Evolutionary conservation across 805 yeast genomes (phyloP).

Genomic region (Tetrapisispora arboricola): DNA sequence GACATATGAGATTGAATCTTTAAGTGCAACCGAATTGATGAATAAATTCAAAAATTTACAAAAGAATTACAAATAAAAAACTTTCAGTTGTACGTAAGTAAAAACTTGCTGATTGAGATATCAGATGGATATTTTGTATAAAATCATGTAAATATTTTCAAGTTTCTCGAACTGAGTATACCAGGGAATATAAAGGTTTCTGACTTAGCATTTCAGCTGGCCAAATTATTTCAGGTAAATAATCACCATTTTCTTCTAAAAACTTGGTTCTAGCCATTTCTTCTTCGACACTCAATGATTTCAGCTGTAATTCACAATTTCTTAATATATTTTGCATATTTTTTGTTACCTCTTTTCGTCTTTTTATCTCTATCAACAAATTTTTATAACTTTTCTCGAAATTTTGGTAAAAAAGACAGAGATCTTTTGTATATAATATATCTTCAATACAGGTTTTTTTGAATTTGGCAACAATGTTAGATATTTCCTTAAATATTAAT

Average conservation of each 20-base stretch:
- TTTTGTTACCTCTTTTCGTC: conserved; percentile 37
- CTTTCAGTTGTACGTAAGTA: not conserved
- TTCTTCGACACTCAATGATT: conserved; percentile 36
- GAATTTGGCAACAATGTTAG: conserved; percentile 28
- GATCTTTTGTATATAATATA: conserved; percentile 23
- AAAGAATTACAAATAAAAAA: conserved; percentile 25
- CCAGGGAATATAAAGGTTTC: conserved; percentile 20
- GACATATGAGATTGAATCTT: conserved; percentile 1
- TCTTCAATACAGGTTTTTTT: conserved; percentile 21
- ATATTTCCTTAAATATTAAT: conserved; percentile 22
- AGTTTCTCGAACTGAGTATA: conserved; percentile 13
- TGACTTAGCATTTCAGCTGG: conserved; percentile 31
- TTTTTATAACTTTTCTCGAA: conserved; percentile 45
- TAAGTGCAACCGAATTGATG: conserved; percentile 43
- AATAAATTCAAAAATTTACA: conserved; percentile 47
- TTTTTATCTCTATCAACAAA: conserved; percentile 40
- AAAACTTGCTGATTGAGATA: not conserved
- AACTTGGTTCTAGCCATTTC: conserved; percentile 34
- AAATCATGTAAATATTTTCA: conserved; percentile 2
- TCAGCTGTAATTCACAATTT: conserved; percentile 34
- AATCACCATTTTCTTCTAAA: conserved; percentile 40
- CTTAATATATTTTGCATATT: conserved; percentile 33
- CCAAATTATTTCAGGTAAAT: conserved; percentile 48
- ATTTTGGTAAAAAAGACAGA: conserved; percentile 39
- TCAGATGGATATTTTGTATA: not conserved